Evolutionary conservation across 371 early-diverging fungal genomes (phyloP).

Genomic region (Mortierella sp.): DNA sequence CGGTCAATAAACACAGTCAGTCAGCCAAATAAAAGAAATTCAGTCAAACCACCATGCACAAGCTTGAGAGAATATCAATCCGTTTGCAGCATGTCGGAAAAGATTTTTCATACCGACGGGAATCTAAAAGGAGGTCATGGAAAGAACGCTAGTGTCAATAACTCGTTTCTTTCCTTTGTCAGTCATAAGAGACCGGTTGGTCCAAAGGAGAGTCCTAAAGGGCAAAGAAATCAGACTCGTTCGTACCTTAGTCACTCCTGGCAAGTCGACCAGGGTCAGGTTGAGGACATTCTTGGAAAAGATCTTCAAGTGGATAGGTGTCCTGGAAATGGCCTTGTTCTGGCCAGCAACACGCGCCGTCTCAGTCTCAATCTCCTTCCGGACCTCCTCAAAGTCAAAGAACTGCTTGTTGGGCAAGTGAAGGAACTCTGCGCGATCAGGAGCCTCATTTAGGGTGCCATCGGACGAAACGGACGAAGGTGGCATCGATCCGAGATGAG

Average conservation of each 20-base stretch:
- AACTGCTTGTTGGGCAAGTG: constrained; percentile 84
- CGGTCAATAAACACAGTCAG: background rate
- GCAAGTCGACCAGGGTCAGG: constrained; percentile 94
- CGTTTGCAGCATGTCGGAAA: constrained; percentile 7
- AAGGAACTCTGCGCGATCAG: constrained; percentile 83
- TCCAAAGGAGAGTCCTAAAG: background rate
- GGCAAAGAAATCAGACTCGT: background rate
- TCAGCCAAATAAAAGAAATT: background rate
- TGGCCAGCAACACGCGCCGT: constrained; percentile 88
- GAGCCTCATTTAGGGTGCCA: constrained; percentile 41
- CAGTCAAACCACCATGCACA: background rate
- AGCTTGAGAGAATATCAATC: constrained; percentile 13
- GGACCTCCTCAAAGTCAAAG: constrained; percentile 87
- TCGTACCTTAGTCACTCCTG: constrained; percentile 91
- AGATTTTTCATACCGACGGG: constrained; percentile 60
- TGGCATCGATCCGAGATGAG: constrained; percentile 56
- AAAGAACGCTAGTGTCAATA: background rate
- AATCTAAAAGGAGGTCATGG: constrained; percentile 39
- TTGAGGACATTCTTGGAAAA: constrained; percentile 90
- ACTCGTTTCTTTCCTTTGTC: background rate
- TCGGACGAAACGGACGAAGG: constrained; percentile 51
- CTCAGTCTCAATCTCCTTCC: constrained; percentile 92
- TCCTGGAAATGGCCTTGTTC: constrained; percentile 90
- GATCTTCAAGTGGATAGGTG: constrained; percentile 93
- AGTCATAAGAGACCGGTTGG: background rate